Evolutionary conservation across 2,329 filamentous ascomycete genomes (phyloP), one percentile per base, ranked within the genome.

Genomic region (Fusarium bactridioides): DNA sequence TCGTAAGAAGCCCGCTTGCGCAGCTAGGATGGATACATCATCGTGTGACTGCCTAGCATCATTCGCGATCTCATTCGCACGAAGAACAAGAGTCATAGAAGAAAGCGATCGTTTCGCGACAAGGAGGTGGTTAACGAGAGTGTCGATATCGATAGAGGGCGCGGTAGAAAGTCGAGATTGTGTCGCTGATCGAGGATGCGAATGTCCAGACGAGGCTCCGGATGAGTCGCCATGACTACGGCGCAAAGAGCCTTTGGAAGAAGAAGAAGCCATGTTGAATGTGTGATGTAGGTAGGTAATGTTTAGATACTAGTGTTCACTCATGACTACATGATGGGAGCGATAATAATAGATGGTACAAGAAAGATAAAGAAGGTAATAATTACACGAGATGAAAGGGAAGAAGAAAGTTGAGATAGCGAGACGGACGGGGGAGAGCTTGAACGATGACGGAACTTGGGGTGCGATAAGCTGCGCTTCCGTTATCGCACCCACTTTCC

Each of bases 101-200:
- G 93, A 93, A 9, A 98, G 88, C 3, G 95, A 95, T 48, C 94
- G 90, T 80, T 98, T 98, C 13, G 95, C 93, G 35, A 92, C 91
- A 44, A 98, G 90, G 40, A 98, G 91, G 82, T 97, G 91, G 59
- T 90, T 89, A 62, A 98, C 93, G 47, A 98, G 90, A 29, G 90
- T 90, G 76, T 97, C 94, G 78, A 97, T 88, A 38, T 82, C 76
- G 56, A 82, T 78, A 50, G 71, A 72, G 7, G 67, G 50, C 15
- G 61, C 47, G 45, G 55, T 53, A 9, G 79, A 79, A 12, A 75
- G 78, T 58, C 78, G 78, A 43, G 81, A 78, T 33, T 67, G 70
- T 19, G 70, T 66, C 38, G 76, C 67, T 13, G 79, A 79, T 15
- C 76, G 79, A 38, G 63, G 71, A 58, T 77, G 71, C 6, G 79